Evolutionary conservation across 164 flowering plant genomes (phyloP), one percentile per base, ranked within the genome.

Genomic region (Kingdonia uniflora): DNA sequence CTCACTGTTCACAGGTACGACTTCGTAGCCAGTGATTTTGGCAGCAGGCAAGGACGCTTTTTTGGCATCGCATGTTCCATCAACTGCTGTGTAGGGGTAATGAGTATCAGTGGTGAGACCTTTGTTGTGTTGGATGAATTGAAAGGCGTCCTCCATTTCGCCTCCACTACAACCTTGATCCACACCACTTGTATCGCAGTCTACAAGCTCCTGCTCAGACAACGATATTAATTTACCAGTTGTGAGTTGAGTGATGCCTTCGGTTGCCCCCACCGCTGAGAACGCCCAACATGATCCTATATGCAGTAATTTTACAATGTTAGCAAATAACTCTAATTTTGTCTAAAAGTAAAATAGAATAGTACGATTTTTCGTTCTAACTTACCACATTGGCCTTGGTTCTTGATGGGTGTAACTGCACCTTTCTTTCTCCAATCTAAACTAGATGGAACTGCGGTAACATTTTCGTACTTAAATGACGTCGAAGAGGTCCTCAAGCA

Each of bases 201-300:
- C 69, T 8, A 71, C 69, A 0, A 71, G 49, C 56, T 71, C 61
- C 43, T 71, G 69, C 56, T 64, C 72, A 0, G 71, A 73, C 7
- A 73, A 49, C 2, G 68, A 58, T 3, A 73, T 15, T 17, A 69
- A 42, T 16, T 67, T 52, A 2, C 74, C 70, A 0, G 66, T 65
- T 21, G 19, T 58, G 45, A 70, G 50, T 37, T 60, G 42, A 49
- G 23, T 55, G 2, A 62, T 49, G 5, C 74, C 72, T 55, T 69
- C 77, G 19, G 52, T 41, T 0, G 74, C 74, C 2, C 59, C 71
- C n/a, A 63, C 67, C 2, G 69, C 49, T 14, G 73, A 68, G 41
- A 71, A 71, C n/a, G 75, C 72, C 75, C 75, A 71, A 29, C 75
- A 71, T 49, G 41, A 51, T 33, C 75, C 75, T 71, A 24, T 37